phyloP scores from a whole-genome alignment of 208 protist genomes.

The Acanthamoeba triangularis region DNA sequence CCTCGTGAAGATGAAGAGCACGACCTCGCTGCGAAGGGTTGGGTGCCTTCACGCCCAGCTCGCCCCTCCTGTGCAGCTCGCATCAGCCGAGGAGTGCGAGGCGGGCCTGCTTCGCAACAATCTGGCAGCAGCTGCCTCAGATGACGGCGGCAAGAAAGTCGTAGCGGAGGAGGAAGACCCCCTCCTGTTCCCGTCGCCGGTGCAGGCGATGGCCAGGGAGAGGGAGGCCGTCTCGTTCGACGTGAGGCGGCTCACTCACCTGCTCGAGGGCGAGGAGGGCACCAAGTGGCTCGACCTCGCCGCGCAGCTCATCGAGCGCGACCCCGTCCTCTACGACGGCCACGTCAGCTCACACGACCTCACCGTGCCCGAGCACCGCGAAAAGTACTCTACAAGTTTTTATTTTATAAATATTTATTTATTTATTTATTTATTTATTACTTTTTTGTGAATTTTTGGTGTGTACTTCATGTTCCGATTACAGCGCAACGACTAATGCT shows the following conservation, averaged over 20 bases:
- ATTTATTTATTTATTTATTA: not conserved
- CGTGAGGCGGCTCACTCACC: not conserved
- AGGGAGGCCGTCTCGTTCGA: not conserved
- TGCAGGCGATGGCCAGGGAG: constrained; percentile 24
- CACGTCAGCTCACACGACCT: constrained; percentile 14
- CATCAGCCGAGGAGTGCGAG: too few relatives aligned
- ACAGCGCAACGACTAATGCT: too few relatives aligned
- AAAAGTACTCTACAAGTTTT: constrained; percentile 1
- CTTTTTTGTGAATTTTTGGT: not conserved
- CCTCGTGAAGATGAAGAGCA: not conserved
- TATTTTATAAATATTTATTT: not conserved
- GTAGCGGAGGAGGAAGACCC: not conserved
- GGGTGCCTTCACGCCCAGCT: not conserved
- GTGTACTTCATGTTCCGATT: not conserved
- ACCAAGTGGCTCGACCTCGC: constrained; percentile 60
- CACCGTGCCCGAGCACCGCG: constrained; percentile 56
- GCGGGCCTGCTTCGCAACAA: too few relatives aligned
- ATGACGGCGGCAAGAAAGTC: too few relatives aligned
- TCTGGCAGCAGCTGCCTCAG: too few relatives aligned
- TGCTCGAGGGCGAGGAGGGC: constrained; percentile 58
- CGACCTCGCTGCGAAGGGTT: not conserved
- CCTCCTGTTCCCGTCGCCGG: not conserved
- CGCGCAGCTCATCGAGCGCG: constrained; percentile 31
- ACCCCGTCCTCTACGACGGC: constrained; percentile 17
- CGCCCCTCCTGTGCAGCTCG: too few relatives aligned